A percentile compares a stretch with the other conserved stretches of the same genome.
Evolutionary conservation across 176 grass and related monocot genomes (phyloP).

Genomic region (Carex cristatella): DNA sequence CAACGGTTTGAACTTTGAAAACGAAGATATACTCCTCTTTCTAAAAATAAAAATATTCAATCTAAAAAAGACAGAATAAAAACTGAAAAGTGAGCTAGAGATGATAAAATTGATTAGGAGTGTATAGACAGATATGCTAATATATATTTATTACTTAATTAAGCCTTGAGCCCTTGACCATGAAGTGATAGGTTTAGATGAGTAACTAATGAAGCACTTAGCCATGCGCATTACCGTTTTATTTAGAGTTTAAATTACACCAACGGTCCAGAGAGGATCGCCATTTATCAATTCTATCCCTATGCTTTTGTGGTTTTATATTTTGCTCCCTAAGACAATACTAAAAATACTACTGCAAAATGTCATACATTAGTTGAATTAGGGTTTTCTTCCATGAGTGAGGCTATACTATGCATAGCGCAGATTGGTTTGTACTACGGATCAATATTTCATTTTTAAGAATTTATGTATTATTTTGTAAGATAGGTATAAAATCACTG

Average conservation of each 20-base stretch:
- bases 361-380: background rate
- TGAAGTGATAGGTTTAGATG: background rate
- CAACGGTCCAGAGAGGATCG: background rate
- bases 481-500: too few relatives aligned
- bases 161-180: constrained; percentile 22
- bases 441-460: too few relatives aligned
- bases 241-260: background rate
- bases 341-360: background rate
- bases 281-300: background rate
- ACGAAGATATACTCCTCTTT: too few relatives aligned
- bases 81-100: background rate
- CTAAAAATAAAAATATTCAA: background rate
- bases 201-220: background rate
- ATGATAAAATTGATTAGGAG: background rate
- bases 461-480: too few relatives aligned
- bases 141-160: background rate
- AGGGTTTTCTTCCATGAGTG: too few relatives aligned
- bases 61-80: background rate
- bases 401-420: too few relatives aligned
- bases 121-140: background rate
- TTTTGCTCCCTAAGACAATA: background rate
- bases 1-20: too few relatives aligned
- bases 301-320: background rate
- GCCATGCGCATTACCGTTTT: background rate
- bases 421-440: too few relatives aligned